Conservation (phyloP, 495 filamentous ascomycete species). For the Hypoxylon trugodes region DNA sequence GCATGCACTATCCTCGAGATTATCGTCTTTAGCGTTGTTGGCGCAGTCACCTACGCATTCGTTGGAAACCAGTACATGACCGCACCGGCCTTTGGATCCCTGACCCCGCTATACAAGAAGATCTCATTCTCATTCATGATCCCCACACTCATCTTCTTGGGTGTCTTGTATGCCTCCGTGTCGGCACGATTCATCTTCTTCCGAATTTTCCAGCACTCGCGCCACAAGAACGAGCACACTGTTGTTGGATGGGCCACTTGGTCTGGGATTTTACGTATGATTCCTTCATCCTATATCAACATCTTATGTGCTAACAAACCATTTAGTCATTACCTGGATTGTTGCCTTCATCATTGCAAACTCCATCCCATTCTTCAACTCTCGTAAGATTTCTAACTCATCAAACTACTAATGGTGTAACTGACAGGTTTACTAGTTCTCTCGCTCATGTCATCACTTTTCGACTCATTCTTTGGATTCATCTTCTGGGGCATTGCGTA, state of each 20-base stretch:
- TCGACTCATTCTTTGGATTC: constrained; percentile 93
- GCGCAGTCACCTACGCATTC: constrained; percentile 78
- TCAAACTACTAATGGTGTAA: background rate
- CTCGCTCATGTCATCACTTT: constrained; percentile 86
- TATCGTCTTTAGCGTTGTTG: constrained; percentile 80
- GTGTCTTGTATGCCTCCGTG: constrained; percentile 87
- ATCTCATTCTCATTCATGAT: constrained; percentile 92
- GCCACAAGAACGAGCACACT: constrained; percentile 80
- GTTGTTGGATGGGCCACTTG: constrained; percentile 82
- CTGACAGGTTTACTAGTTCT: constrained; percentile 58
- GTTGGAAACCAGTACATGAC: constrained; percentile 86
- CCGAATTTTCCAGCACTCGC: constrained; percentile 77
- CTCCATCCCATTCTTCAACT: constrained; percentile 90
- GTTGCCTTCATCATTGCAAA: constrained; percentile 84
- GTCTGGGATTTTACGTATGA: constrained; percentile 70
- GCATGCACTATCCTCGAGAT: constrained; percentile 86
- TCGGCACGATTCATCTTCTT: constrained; percentile 89
- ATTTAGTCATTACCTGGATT: constrained; percentile 72
- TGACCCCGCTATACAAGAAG: constrained; percentile 79
- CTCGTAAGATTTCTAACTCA: constrained; percentile 49
- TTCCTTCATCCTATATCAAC: background rate
- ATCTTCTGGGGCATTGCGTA: constrained; percentile 95
- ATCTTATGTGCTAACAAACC: constrained; percentile 26
- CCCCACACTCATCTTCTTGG: constrained; percentile 87
- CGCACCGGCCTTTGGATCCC: constrained; percentile 81